Base-by-base conservation (phyloP, 495 filamentous ascomycete species). In the Aspergillus saccharolyticus region DNA sequence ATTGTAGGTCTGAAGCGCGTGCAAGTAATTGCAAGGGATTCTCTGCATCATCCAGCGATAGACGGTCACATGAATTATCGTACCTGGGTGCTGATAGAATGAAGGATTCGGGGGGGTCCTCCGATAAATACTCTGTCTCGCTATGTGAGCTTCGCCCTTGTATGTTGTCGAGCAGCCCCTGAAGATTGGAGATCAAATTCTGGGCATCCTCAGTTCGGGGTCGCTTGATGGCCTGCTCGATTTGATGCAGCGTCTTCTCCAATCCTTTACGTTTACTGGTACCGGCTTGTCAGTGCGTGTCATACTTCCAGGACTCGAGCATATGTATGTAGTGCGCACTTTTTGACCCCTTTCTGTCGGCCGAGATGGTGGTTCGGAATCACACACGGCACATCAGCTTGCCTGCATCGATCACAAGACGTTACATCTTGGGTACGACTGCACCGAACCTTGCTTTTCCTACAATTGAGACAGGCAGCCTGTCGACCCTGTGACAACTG, bases 321-420 rank as follows among this genome's bases (percentile, higher is more conserved):
- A 14, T 1, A 48, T 39, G 7, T 17, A 22, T 15, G 1, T 4
- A 28, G 21, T 20, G 68, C 81, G 74, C 66, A 85, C 86, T 89
- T 89, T 65, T 88, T 88, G 44, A 89, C 84, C 3, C 87, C 87
- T 66, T 89, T 89, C 56, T 87, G 85, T 55, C 87, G 74, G 9
- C 87, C 87, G 10, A 89, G 77, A 49, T 86, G 85, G 67, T 88
- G 86, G 42, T 79, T 82, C 3, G 86, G 86, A 10, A 87, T 80
- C 10, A 85, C 72, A 65, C 87, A 89, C 45, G 88, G 81, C 1
- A 75, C 68, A 33, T 76, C 70, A 18, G 77, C 68, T 56, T 83
- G 80, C 47, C 71, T 74, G 66, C 87, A 90, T 64, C 83, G 84
- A 44, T 85, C 83, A 61, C 86, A 89, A 16, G 71, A 73, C 21